Conservation (phyloP, 2,329 filamentous ascomycete species). For the Colletotrichum sojae region DNA sequence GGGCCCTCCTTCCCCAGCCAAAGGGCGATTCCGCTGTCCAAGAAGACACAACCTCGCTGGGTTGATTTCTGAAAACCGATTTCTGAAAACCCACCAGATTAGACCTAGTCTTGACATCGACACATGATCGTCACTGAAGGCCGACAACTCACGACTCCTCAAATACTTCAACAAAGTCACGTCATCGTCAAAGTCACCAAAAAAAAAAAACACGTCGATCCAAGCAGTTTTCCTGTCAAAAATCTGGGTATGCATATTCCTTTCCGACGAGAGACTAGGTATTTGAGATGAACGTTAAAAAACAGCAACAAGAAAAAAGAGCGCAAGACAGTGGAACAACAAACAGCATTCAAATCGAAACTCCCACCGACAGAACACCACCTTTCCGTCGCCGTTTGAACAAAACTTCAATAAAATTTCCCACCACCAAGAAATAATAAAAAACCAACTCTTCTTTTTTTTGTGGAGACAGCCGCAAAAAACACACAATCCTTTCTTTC, state of each 20-base stretch:
- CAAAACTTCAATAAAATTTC: not conserved
- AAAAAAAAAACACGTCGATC: too few species aligned
- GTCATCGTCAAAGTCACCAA: not conserved
- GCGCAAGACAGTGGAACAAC: not conserved
- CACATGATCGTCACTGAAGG: too few species aligned
- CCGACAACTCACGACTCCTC: too few species aligned
- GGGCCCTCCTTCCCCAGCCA: too few species aligned
- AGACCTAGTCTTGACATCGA: too few species aligned
- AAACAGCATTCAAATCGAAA: not conserved
- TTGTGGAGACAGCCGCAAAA: slow-evolving; percentile 2
- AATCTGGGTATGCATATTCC: slow-evolving; percentile 37
- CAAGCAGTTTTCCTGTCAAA: slow-evolving; percentile 14
- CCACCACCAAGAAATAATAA: slow-evolving; percentile 42
- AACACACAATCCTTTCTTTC: slow-evolving; percentile 33
- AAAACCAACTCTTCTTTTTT: slow-evolving; percentile 33
- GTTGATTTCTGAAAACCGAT: too few species aligned
- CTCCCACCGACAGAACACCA: slow-evolving; percentile 40
- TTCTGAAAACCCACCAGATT: too few species aligned
- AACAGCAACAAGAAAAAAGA: not conserved
- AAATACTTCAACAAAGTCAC: not conserved
- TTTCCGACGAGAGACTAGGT: slow-evolving; percentile 40
- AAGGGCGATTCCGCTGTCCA: too few species aligned
- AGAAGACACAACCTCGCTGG: too few species aligned
- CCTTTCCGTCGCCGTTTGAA: slow-evolving; percentile 31
- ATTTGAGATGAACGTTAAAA: slow-evolving; percentile 31